Percentiles rank a stretch among this genome's conserved stretches.
Evolutionary conservation across 495 filamentous ascomycete species (phyloP).

Genomic region (Neurospora africana): DNA sequence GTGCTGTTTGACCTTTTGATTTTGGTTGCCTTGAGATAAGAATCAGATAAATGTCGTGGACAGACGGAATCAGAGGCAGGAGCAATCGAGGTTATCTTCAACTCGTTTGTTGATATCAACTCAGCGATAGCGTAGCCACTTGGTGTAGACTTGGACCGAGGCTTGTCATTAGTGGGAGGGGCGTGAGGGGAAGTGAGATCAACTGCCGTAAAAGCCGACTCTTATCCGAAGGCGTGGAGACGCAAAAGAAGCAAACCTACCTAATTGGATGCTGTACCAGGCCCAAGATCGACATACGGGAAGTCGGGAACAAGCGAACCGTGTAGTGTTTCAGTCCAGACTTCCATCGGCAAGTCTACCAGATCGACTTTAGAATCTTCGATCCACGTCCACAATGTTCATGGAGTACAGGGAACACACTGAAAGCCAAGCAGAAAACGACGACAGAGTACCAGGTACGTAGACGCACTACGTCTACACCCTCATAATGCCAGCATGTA

Average conservation of each 20-base stretch:
- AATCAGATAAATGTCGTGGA: neutral
- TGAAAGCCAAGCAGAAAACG: neutral
- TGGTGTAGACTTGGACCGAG: neutral
- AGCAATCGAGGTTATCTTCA: neutral
- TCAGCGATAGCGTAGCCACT: neutral
- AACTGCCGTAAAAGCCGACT: neutral
- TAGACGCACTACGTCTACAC: neutral
- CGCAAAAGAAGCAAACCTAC: neutral
- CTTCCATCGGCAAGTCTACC: neutral
- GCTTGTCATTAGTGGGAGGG: neutral
- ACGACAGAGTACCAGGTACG: neutral
- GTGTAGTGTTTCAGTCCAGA: neutral
- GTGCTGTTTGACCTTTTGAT: neutral
- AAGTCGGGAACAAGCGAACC: neutral
- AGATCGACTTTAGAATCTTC: neutral
- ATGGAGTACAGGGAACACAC: neutral
- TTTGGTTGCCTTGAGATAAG: neutral
- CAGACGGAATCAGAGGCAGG: neutral
- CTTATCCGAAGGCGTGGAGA: neutral
- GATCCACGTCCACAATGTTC: neutral
- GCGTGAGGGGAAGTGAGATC: neutral
- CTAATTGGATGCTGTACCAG: neutral
- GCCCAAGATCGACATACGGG: neutral
- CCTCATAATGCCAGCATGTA: slow-evolving; percentile 14
- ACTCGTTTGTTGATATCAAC: neutral